Conservation (phyloP, 257 asterid genomes). For the Solanum chiquidenum region DNA sequence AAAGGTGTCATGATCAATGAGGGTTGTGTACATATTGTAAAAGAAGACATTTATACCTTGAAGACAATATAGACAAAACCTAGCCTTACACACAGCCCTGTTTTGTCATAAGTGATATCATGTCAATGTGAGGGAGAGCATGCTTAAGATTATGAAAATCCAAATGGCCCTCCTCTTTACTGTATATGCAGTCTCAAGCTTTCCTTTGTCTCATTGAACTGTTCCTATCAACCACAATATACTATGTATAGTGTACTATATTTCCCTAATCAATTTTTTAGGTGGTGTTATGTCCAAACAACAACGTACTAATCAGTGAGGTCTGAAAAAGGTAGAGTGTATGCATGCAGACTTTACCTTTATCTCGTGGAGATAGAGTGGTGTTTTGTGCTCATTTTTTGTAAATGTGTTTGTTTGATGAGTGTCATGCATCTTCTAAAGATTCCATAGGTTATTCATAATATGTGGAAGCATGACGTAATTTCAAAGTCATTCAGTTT, state of each 20-base stretch:
- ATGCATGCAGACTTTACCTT: neutral
- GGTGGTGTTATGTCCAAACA: neutral
- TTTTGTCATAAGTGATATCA: constrained; percentile 39
- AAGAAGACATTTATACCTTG: constrained; percentile 14
- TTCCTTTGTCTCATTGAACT: constrained; percentile 34
- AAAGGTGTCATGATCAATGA: neutral
- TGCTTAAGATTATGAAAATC: constrained; percentile 33
- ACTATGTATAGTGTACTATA: neutral
- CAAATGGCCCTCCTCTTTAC: constrained; percentile 18
- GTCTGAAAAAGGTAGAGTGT: neutral
- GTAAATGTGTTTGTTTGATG: neutral
- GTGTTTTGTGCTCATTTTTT: neutral
- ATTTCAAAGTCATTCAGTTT: no score
- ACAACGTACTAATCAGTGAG: neutral
- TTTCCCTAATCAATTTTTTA: neutral
- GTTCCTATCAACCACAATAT: constrained; percentile 35
- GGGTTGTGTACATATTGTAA: neutral
- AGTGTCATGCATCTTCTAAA: neutral
- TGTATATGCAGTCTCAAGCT: constrained; percentile 2
- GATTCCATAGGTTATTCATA: neutral
- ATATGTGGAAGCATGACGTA: neutral
- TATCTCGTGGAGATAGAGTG: neutral
- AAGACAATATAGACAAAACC: constrained; percentile 37
- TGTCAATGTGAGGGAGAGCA: constrained; percentile 28
- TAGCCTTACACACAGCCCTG: constrained; percentile 35